Evolutionary conservation across 352 stramenopile species (phyloP).

Genomic region (Globisporangium uncinulatum): DNA sequence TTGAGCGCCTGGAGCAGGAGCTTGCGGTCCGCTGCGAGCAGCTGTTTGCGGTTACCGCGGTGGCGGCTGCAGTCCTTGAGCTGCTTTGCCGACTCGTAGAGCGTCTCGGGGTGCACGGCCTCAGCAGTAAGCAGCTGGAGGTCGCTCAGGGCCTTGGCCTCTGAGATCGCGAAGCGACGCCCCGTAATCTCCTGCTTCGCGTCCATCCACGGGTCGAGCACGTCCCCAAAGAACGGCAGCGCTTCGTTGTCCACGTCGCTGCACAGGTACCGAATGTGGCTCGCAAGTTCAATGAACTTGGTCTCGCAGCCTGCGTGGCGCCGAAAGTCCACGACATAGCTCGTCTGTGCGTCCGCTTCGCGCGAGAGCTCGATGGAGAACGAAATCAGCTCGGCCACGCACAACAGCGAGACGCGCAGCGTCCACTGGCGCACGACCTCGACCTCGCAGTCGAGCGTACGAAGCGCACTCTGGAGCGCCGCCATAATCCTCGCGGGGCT

Average conservation of each 20-base stretch:
- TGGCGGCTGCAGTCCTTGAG: conserved; percentile 72
- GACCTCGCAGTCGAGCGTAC: conserved; percentile 35
- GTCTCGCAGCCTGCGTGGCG: conserved; percentile 44
- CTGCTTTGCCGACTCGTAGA: conserved; percentile 56
- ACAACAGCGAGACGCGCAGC: conserved; percentile 44
- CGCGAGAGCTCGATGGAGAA: conserved; percentile 52
- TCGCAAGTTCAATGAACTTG: conserved; percentile 44
- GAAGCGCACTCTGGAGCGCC: conserved; percentile 26
- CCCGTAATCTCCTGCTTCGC: conserved; percentile 39
- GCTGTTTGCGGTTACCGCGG: conserved; percentile 62
- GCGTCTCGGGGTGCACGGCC: conserved; percentile 39
- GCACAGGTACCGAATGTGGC: conserved; percentile 49
- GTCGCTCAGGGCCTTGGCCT: conserved; percentile 34
- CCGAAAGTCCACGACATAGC: conserved; percentile 60
- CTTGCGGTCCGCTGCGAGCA: conserved; percentile 34
- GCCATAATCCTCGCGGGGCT: conserved; percentile 46
- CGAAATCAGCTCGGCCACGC: conserved; percentile 60
- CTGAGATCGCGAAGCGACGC: conserved; percentile 47
- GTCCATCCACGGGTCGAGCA: conserved; percentile 54
- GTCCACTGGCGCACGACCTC: conserved; percentile 32
- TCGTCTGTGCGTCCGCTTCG: conserved; percentile 11
- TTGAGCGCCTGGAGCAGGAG: conserved; percentile 45
- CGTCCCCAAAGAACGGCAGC: conserved; percentile 38
- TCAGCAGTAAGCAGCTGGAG: conserved; percentile 60
- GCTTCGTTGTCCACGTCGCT: conserved; percentile 53